phyloP scores from a whole-genome alignment of 2,329 filamentous ascomycete genomes.

The Ceratocystis cacaofunesta region DNA sequence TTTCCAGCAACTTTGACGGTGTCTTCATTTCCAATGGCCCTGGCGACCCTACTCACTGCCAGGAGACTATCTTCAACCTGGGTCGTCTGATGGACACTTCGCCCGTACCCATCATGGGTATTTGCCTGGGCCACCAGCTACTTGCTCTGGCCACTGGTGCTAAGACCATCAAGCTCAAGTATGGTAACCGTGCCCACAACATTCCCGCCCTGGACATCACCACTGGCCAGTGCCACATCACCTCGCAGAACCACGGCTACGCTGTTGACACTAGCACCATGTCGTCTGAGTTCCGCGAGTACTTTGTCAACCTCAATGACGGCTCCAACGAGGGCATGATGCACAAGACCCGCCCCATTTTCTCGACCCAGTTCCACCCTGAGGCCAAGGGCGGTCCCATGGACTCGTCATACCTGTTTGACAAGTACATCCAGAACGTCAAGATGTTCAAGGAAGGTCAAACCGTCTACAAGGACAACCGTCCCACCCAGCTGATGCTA shows the following conservation, averaged over 20 bases:
- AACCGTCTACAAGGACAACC: conserved; percentile 67
- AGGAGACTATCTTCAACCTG: conserved; percentile 85
- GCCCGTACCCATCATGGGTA: conserved; percentile 87
- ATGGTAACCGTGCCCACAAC: conserved; percentile 97
- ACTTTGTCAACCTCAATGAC: conserved; percentile 97
- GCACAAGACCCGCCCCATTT: conserved; percentile 90
- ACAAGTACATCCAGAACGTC: conserved; percentile 87
- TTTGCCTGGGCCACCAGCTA: conserved; percentile 94
- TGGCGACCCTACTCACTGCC: conserved; percentile 93
- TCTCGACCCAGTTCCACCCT: conserved; percentile 97
- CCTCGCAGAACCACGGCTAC: conserved; percentile 96
- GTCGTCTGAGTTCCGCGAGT: conserved; percentile 81
- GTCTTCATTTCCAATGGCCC: conserved; percentile 99
- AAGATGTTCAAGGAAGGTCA: conserved; percentile 77
- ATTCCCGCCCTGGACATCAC: conserved; percentile 90
- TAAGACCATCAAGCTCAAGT: conserved; percentile 93
- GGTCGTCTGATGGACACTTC: conserved; percentile 80
- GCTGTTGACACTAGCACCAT: conserved; percentile 78
- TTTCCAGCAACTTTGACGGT: conserved; percentile 92
- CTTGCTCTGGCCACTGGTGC: conserved; percentile 80
- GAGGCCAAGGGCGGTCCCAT: conserved; percentile 95
- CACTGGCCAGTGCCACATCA: conserved; percentile 96
- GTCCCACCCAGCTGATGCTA: conserved; percentile 72
- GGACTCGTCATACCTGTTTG: conserved; percentile 91
- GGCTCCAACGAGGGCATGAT: conserved; percentile 96